Conservation (phyloP, 176 grass and related monocot species). For the Typha latifolia region DNA sequence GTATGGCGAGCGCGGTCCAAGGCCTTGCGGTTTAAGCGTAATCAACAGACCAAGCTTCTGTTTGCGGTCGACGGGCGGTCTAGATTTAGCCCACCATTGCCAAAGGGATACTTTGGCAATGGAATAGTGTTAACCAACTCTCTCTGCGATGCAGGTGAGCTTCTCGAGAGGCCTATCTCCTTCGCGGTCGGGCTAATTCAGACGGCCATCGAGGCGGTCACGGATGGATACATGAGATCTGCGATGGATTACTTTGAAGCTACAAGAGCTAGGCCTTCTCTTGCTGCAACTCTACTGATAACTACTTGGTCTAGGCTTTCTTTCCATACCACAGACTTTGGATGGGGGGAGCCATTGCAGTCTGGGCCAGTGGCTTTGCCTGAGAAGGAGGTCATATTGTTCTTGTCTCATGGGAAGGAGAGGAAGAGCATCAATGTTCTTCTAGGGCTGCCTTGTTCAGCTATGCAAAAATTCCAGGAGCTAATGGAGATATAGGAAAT, state of each 20-base stretch:
- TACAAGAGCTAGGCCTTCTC: constrained; percentile 49
- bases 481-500: constrained; percentile 30
- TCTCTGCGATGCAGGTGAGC: constrained; percentile 41
- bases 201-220: constrained; percentile 35
- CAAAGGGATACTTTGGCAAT: constrained; percentile 61
- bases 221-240: constrained; percentile 46
- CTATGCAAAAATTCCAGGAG: constrained; percentile 56
- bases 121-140: constrained; percentile 64
- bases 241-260: constrained; percentile 77
- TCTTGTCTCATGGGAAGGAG: constrained; percentile 55
- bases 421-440: constrained; percentile 53
- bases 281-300: constrained; percentile 58
- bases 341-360: constrained; percentile 48
- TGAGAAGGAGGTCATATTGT: constrained; percentile 72
- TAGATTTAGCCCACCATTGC: constrained; percentile 41
- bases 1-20: constrained; percentile 56
- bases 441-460: constrained; percentile 47
- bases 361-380: constrained; percentile 60
- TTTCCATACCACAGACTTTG: constrained; percentile 63
- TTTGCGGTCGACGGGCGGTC: constrained; percentile 68
- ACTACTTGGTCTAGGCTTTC: constrained; percentile 69
- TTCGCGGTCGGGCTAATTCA: constrained; percentile 35
- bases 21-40: constrained; percentile 25
- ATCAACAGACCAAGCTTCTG: constrained; percentile 48
- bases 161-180: constrained; percentile 16